phyloP scores from a whole-genome alignment of 106 monocot genomes.

The Platanthera guangdongensis region DNA sequence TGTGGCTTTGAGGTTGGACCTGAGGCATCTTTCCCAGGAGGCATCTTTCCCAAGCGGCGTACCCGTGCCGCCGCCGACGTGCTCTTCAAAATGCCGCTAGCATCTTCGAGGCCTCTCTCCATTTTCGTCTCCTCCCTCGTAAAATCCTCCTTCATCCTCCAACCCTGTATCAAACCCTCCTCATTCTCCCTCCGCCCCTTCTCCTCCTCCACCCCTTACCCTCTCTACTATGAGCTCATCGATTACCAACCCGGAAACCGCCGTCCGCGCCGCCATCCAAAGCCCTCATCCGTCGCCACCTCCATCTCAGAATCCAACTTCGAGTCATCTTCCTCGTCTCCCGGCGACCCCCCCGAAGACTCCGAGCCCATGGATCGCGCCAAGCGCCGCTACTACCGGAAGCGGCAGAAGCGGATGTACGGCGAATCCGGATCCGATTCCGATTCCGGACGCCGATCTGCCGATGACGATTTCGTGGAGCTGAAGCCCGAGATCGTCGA shows the following conservation, averaged over 20 bases:
- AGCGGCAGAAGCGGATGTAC: constrained; percentile 56
- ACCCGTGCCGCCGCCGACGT: neutral
- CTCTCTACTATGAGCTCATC: constrained; percentile 95
- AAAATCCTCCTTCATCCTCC: constrained; percentile 5
- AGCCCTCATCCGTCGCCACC: neutral
- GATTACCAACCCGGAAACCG: constrained; percentile 40
- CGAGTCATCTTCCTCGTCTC: neutral
- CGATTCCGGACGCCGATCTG: constrained; percentile 9
- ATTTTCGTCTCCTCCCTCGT: neutral
- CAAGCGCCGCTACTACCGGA: constrained; percentile 81
- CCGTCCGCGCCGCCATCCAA: constrained; percentile 11
- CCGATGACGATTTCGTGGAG: constrained; percentile 49
- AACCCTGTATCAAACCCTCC: constrained; percentile 2
- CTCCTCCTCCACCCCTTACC: constrained; percentile 62
- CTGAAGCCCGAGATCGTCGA: constrained; percentile 84
- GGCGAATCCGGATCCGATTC: constrained; percentile 51
- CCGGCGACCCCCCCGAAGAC: neutral
- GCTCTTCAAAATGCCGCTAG: neutral
- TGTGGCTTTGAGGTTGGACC: too few species aligned
- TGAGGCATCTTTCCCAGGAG: too few species aligned
- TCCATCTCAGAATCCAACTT: neutral
- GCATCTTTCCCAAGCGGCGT: neutral
- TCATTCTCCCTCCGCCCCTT: constrained; percentile 17
- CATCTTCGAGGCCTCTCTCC: constrained; percentile 7
- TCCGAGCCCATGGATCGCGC: constrained; percentile 44